Base-by-base conservation (phyloP, 2,329 filamentous ascomycete genomes). In the Mycogone perniciosa region DNA sequence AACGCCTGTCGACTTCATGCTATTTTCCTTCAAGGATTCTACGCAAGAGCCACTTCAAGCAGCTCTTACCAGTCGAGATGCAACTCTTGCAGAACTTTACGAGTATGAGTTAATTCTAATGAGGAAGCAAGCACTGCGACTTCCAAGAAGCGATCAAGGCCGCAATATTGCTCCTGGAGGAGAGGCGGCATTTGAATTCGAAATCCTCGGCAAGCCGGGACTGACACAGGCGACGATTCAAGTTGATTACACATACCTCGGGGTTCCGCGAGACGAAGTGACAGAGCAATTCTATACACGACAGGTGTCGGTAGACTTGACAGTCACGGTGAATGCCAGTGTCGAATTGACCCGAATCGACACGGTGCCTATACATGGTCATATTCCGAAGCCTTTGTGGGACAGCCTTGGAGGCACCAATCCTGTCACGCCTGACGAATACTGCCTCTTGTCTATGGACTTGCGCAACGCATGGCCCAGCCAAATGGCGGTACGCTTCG, bases 21-120 rank as follows among this genome's bases (percentile, higher is more conserved):
- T 93, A 29, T 89, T 96, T 53, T 91, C 89, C 0, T 95, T 95
- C 64, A 85, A 90, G 59, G 90, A 96, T 69, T 95, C 90, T 1
- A 91, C 89, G 0, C 89, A 89, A 55, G 79, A 77, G 6, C 83
- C 88, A 7, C 74, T 96, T 11, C 88, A 92, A 60, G 75, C 82
- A 34, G 88, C 88, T 0, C 74, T 95, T 42, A 78, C 74, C 48
- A 89, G 84, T 60, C 86, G 88, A 61, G 88, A 95, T 59, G 80
- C 91, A 2, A 81, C 86, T 7, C 80, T 86, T 0, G 81, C 85
- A 2, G 90, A 96, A 62, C 71, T 93, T 5, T 91, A 95, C 63
- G 91, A 96, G 64, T 82, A 92, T 51, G 90, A 96, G 64, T 74
- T 89, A 45, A 86, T 91, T 53, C 73, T 95, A 41, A 82, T 86